Percentiles rank a stretch among this genome's conserved stretches.
phyloP scores from a whole-genome alignment of 2,329 filamentous ascomycete genomes.

The Penicillium thymicola region DNA sequence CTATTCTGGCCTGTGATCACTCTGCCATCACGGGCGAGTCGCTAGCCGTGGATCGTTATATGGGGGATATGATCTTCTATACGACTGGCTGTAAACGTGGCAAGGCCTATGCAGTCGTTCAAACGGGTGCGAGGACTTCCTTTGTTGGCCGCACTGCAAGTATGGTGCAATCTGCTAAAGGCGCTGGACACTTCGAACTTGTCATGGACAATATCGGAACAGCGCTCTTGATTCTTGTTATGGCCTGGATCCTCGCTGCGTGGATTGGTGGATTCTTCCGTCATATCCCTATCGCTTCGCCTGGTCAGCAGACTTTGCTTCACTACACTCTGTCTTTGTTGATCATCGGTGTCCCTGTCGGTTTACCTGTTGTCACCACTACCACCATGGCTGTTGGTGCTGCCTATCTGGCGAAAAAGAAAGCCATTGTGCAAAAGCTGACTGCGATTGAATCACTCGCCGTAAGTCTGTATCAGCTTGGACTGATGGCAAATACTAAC shows the following conservation, averaged over 20 bases:
- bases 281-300: constrained; percentile 56
- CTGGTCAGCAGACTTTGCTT: constrained; percentile 61
- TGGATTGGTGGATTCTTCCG: constrained; percentile 81
- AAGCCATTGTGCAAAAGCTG: constrained; percentile 76
- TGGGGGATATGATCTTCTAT: constrained; percentile 73
- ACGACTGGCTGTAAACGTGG: constrained; percentile 79
- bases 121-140: constrained; percentile 64
- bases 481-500: constrained; percentile 6
- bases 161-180: constrained; percentile 69
- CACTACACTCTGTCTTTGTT: constrained; percentile 67
- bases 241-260: constrained; percentile 69
- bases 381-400: constrained; percentile 75
- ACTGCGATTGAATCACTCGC: constrained; percentile 75
- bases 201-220: constrained; percentile 81
- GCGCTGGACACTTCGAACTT: constrained; percentile 75
- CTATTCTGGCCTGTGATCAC: constrained; percentile 69
- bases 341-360: constrained; percentile 77
- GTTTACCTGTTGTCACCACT: constrained; percentile 74
- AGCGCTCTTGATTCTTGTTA: constrained; percentile 68
- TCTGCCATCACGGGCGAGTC: constrained; percentile 79
- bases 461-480: constrained; percentile 35
- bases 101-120: constrained; percentile 68
- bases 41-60: constrained; percentile 64
- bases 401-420: constrained; percentile 72
- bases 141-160: constrained; percentile 74